Evolutionary conservation across 768 basidiomycete genomes (phyloP).

Genomic region (Lentinula edodes): DNA sequence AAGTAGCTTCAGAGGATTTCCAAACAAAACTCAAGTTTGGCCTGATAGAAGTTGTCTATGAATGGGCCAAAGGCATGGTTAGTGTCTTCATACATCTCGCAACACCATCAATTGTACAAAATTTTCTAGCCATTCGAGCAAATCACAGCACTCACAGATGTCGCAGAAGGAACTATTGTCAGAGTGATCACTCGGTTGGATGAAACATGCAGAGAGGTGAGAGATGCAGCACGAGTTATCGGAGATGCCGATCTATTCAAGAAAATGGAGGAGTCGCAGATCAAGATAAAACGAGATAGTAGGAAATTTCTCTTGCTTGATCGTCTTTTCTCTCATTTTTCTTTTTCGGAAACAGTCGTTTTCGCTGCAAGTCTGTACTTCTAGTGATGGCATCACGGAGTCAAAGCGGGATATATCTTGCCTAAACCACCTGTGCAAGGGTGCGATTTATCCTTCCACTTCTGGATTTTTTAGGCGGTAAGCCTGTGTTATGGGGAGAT

Average conservation of each 20-base stretch:
- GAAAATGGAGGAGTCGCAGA: conserved; percentile 96
- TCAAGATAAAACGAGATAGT: conserved; percentile 95
- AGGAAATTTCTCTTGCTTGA: conserved; percentile 28
- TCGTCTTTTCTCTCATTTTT: neutral
- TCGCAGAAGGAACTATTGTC: conserved; percentile 95
- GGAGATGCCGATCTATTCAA: conserved; percentile 94
- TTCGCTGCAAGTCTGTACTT: conserved; percentile 88
- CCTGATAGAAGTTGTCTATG: conserved; percentile 93
- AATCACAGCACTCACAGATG: conserved; percentile 88
- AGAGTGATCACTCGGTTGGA: conserved; percentile 93
- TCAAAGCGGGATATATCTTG: conserved; percentile 17
- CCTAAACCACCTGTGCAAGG: conserved; percentile 22
- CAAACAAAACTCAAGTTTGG: conserved; percentile 82
- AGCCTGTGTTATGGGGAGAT: too few relatives aligned
- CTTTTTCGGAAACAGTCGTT: conserved; percentile 46
- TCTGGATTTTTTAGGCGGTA: too few relatives aligned
- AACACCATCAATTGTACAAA: neutral
- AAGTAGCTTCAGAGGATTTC: conserved; percentile 76
- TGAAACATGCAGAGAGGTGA: conserved; percentile 93
- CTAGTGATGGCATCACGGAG: conserved; percentile 26
- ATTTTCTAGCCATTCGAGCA: conserved; percentile 83
- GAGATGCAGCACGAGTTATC: conserved; percentile 96
- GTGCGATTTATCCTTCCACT: too few relatives aligned
- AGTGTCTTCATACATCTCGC: conserved; percentile 15
- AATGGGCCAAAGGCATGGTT: conserved; percentile 99